Evolutionary conservation across 441 rosid species (phyloP).

Genomic region (Euphorbia schlechtendalii): DNA sequence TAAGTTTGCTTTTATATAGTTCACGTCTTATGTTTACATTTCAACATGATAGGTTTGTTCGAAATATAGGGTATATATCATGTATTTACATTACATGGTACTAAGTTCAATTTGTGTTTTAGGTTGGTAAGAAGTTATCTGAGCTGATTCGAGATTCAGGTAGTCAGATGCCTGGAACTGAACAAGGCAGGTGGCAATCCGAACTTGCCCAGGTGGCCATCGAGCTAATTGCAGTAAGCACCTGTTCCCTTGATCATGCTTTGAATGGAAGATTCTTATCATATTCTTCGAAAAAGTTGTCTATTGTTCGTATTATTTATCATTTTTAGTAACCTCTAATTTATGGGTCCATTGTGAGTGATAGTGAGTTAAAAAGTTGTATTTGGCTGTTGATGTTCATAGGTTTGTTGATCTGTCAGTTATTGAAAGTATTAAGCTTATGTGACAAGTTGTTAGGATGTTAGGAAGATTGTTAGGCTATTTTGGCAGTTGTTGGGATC

Average conservation of each 20-base stretch:
- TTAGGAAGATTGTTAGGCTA: too few species aligned
- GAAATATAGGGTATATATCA: neutral
- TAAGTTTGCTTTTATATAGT: neutral
- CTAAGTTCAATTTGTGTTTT: conserved; percentile 22
- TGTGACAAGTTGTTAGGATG: too few species aligned
- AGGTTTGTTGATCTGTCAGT: too few species aligned
- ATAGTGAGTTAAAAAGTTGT: neutral
- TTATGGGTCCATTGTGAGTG: neutral
- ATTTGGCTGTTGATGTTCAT: neutral
- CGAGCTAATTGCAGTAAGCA: conserved; percentile 82
- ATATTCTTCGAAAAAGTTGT: neutral
- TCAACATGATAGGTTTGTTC: neutral
- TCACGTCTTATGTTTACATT: neutral
- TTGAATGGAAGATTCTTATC: neutral
- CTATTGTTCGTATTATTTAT: neutral
- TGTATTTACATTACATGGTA: neutral
- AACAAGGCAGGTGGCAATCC: conserved; percentile 94
- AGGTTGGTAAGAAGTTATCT: conserved; percentile 97
- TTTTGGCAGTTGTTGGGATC: too few species aligned
- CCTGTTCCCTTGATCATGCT: neutral
- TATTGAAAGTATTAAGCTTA: too few species aligned
- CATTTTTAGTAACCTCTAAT: neutral
- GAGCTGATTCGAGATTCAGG: conserved; percentile 95
- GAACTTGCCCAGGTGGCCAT: conserved; percentile 95
- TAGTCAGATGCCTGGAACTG: conserved; percentile 72